phyloP scores from a whole-genome alignment of 2,329 filamentous ascomycete species.

The Calonectria leucothoes region DNA sequence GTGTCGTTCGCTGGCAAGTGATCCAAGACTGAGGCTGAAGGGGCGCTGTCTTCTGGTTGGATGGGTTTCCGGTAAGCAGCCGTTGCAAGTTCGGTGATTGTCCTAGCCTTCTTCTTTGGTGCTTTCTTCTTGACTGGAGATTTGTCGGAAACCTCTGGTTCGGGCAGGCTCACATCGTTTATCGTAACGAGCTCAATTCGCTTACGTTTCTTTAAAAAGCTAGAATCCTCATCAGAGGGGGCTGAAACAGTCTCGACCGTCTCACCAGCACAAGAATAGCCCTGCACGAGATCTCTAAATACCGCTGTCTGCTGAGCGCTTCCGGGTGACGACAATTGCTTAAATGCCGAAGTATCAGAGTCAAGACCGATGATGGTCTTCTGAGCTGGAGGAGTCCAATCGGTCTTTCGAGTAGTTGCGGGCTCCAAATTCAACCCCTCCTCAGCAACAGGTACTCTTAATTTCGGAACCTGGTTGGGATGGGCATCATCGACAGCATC shows the following conservation, averaged over 20 bases:
- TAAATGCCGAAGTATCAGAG: slow-evolving; percentile 45
- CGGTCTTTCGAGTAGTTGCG: slow-evolving; percentile 66
- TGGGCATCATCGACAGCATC: slow-evolving; percentile 22
- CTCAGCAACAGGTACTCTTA: slow-evolving; percentile 38
- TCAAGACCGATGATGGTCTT: slow-evolving; percentile 46
- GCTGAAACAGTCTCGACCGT: slow-evolving; percentile 23
- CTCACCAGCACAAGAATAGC: slow-evolving; percentile 52
- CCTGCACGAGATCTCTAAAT: slow-evolving; percentile 58
- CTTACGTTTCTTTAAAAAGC: slow-evolving; percentile 65
- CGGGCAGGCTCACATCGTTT: slow-evolving; percentile 37
- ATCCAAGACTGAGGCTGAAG: slow-evolving; percentile 55
- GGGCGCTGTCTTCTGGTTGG: slow-evolving; percentile 45
- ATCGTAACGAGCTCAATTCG: slow-evolving; percentile 62
- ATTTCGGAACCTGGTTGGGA: slow-evolving; percentile 17
- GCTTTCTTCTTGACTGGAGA: slow-evolving; percentile 61
- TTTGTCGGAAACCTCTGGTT: slow-evolving; percentile 36
- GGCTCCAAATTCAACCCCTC: slow-evolving; percentile 54
- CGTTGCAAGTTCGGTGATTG: slow-evolving; percentile 82
- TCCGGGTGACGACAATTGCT: slow-evolving; percentile 20
- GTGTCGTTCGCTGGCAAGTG: slow-evolving; percentile 48
- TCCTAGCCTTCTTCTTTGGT: slow-evolving; percentile 77
- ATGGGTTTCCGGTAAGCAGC: slow-evolving; percentile 67
- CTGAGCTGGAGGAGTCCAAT: slow-evolving; percentile 76
- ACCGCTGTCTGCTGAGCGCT: slow-evolving; percentile 39
- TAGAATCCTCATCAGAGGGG: slow-evolving; percentile 42